Conservation (phyloP, 2,329 filamentous ascomycete species). For the Colletotrichum tamarilloi region DNA sequence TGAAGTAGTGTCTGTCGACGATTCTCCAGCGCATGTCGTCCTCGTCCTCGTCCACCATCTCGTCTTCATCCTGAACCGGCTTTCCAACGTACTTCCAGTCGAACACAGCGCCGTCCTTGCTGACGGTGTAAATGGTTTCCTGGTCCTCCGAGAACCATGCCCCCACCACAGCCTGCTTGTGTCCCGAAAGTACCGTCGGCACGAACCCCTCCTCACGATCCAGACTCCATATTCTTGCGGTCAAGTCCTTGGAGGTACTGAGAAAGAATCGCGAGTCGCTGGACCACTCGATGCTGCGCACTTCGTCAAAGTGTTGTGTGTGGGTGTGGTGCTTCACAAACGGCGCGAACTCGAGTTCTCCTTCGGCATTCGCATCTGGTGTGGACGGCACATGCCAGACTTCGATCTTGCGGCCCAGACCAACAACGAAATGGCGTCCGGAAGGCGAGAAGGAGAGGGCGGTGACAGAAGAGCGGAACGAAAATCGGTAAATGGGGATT, state of each 20-base stretch:
- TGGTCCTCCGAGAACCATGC: conserved; percentile 98
- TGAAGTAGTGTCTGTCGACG: conserved; percentile 90
- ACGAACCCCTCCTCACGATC: conserved; percentile 87
- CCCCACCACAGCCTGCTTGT: conserved; percentile 89
- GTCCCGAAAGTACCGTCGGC: conserved; percentile 89
- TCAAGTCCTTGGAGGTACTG: conserved; percentile 91
- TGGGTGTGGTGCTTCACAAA: conserved; percentile 91
- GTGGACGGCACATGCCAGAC: conserved; percentile 96
- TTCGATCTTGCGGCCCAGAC: conserved; percentile 87
- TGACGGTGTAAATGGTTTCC: conserved; percentile 95
- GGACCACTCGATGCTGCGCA: conserved; percentile 93
- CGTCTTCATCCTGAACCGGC: conserved; percentile 66
- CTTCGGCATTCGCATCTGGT: conserved; percentile 80
- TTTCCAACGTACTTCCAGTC: conserved; percentile 85
- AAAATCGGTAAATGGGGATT: conserved; percentile 92
- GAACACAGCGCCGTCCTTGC: conserved; percentile 97
- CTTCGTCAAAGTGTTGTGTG: conserved; percentile 87
- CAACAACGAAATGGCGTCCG: conserved; percentile 90
- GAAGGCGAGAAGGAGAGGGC: conserved; percentile 92
- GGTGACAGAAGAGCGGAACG: conserved; percentile 86
- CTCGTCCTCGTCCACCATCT: conserved; percentile 69
- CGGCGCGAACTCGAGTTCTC: conserved; percentile 92
- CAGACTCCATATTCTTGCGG: conserved; percentile 93
- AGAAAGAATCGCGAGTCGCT: conserved; percentile 96
- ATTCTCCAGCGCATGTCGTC: conserved; percentile 87